Evolutionary conservation across 2,329 filamentous ascomycete genomes (phyloP).

Genomic region (Ophiostoma sp.): DNA sequence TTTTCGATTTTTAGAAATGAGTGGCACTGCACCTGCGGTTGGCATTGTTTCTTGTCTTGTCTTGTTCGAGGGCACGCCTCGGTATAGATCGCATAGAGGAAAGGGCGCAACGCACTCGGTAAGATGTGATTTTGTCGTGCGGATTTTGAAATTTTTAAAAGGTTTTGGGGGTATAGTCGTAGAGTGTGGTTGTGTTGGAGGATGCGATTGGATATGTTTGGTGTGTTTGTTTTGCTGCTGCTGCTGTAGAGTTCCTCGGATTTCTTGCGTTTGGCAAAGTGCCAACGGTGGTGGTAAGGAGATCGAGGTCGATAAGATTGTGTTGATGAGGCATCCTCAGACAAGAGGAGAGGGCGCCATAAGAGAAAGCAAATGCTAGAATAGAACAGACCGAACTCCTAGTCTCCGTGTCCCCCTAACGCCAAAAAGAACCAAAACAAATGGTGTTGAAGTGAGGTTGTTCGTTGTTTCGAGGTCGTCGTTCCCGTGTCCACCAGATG

Average conservation of each 20-base stretch:
- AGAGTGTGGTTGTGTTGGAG: neutral
- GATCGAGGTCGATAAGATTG: neutral
- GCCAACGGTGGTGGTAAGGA: no score
- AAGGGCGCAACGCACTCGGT: neutral
- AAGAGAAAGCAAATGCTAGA: no score
- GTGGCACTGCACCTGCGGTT: neutral
- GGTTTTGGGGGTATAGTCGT: neutral
- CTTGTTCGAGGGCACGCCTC: neutral
- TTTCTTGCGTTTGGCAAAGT: no score
- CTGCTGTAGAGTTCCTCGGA: neutral
- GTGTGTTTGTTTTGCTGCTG: neutral
- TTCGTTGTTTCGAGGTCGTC: neutral
- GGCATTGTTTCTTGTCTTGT: neutral
- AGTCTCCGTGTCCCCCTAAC: no score
- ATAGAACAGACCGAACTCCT: no score
- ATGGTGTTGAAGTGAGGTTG: neutral
- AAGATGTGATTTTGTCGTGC: slow-evolving; percentile 7
- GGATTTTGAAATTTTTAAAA: slow-evolving; percentile 9
- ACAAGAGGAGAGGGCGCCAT: neutral
- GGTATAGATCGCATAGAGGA: neutral
- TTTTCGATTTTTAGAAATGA: neutral
- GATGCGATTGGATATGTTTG: no score
- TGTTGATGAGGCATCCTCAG: neutral
- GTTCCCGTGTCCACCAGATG: neutral
- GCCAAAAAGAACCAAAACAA: neutral